Evolutionary conservation across 257 asterid species (phyloP).

Genomic region (Forsythia suspensa): DNA sequence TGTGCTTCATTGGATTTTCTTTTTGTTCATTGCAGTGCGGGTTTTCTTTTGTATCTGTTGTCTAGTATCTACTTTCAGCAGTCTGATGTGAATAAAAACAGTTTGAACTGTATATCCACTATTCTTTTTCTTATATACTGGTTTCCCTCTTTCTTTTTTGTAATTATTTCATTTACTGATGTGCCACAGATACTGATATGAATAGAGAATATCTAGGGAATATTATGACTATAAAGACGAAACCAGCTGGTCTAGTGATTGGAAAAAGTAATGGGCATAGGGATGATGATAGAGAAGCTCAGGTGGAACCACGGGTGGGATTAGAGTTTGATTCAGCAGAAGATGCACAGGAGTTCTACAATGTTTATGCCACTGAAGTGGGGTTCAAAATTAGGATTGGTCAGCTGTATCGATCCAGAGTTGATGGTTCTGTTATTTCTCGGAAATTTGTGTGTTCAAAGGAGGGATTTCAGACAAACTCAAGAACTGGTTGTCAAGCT

Average conservation of each 20-base stretch:
- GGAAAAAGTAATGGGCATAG: constrained; percentile 46
- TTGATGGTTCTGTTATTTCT: constrained; percentile 83
- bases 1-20: too few species aligned
- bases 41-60: too few species aligned
- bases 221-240: constrained; percentile 61
- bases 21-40: too few species aligned
- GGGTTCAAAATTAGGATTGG: constrained; percentile 91
- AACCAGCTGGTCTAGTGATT: constrained; percentile 45
- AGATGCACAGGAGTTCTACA: constrained; percentile 84
- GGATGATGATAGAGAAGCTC: constrained; percentile 56
- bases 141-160: not conserved
- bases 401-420: constrained; percentile 83
- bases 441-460: constrained; percentile 83
- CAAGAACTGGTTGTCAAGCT: constrained; percentile 89
- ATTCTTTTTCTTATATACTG: not conserved
- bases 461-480: constrained; percentile 88
- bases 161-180: not conserved
- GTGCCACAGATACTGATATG: constrained; percentile 59
- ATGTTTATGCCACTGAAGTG: constrained; percentile 54
- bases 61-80: too few species aligned
- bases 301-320: constrained; percentile 66
- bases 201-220: constrained; percentile 60
- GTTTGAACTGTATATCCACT: too few species aligned
- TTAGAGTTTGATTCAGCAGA: constrained; percentile 82
- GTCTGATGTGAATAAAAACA: too few species aligned